These are phyloP conservation scores for Choiromyces venosus DNA, from an alignment of 495 filamentous ascomycete genomes.

Conservation along the genomic window DNA sequence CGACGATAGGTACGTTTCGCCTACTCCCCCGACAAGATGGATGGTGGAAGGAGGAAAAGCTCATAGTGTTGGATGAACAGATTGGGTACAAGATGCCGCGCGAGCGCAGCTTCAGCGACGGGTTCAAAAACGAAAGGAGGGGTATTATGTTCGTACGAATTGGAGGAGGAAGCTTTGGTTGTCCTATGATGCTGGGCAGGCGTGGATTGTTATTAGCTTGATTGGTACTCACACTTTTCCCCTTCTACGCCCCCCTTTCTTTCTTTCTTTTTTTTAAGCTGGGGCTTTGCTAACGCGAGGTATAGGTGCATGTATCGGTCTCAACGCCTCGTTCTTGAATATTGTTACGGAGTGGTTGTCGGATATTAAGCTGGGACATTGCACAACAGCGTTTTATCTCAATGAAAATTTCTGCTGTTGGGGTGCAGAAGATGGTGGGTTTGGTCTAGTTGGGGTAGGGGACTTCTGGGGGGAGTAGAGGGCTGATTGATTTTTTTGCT, in stretches of 20 bases:
- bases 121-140: slow-evolving; percentile 65
- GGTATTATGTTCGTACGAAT: slow-evolving; percentile 69
- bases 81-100: slow-evolving; percentile 97
- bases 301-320: slow-evolving; percentile 71
- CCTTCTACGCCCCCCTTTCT: background rate
- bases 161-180: slow-evolving; percentile 80
- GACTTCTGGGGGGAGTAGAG: background rate
- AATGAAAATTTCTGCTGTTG: slow-evolving; percentile 99
- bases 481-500: slow-evolving; percentile 22
- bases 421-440: slow-evolving; percentile 76
- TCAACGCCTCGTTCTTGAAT: slow-evolving; percentile 90
- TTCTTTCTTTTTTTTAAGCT: background rate
- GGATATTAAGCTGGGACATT: slow-evolving; percentile 91
- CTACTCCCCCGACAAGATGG: slow-evolving; percentile 4
- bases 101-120: slow-evolving; percentile 73
- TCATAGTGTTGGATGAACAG: slow-evolving; percentile 44
- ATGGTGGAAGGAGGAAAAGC: slow-evolving; percentile 18
- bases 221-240: slow-evolving; percentile 53
- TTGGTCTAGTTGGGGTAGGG: background rate
- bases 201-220: slow-evolving; percentile 94
- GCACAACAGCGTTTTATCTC: slow-evolving; percentile 89
- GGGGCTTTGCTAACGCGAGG: background rate
- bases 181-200: slow-evolving; percentile 92
- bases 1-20: slow-evolving; percentile 69
- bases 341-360: slow-evolving; percentile 96